These are phyloP conservation scores for Austroboletus festivus DNA, from an alignment of 768 basidiomycete genomes.

Conservation along the genomic window DNA sequence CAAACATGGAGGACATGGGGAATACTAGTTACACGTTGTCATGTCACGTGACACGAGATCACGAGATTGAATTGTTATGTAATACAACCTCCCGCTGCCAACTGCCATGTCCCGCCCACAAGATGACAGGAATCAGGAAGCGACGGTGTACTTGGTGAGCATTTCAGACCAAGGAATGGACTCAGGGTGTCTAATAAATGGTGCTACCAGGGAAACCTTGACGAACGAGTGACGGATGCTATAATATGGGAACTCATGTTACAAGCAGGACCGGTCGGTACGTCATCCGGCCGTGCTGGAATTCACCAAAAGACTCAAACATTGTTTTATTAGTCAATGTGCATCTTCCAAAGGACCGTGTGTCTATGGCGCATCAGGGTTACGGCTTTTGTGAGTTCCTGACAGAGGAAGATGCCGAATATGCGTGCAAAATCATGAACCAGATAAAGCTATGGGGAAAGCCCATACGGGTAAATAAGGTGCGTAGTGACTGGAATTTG, in stretches of 20 bases:
- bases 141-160: conserved; percentile 79
- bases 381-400: conserved; percentile 99
- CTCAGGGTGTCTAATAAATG: not conserved
- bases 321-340: conserved; percentile 72
- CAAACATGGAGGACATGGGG: too few species aligned
- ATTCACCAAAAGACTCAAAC: not conserved
- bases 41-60: too few species aligned
- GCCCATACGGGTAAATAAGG: conserved; percentile 98
- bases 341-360: conserved; percentile 96
- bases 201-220: conserved; percentile 79
- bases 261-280: conserved; percentile 97
- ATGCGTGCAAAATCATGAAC: conserved; percentile 99
- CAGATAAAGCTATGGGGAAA: conserved; percentile 99
- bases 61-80: too few species aligned
- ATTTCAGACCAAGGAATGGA: not conserved
- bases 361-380: conserved; percentile 97
- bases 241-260: conserved; percentile 98
- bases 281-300: too few species aligned
- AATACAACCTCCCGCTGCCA: too few species aligned
- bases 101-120: conserved; percentile 50
- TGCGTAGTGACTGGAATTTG: conserved; percentile 35
- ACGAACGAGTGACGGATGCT: conserved; percentile 91
- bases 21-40: too few species aligned
- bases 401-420: conserved; percentile 98
- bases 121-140: conserved; percentile 89